These are phyloP conservation scores for Phytophthora vignae DNA, from an alignment of 352 stramenopile species.

Conservation along the genomic window DNA sequence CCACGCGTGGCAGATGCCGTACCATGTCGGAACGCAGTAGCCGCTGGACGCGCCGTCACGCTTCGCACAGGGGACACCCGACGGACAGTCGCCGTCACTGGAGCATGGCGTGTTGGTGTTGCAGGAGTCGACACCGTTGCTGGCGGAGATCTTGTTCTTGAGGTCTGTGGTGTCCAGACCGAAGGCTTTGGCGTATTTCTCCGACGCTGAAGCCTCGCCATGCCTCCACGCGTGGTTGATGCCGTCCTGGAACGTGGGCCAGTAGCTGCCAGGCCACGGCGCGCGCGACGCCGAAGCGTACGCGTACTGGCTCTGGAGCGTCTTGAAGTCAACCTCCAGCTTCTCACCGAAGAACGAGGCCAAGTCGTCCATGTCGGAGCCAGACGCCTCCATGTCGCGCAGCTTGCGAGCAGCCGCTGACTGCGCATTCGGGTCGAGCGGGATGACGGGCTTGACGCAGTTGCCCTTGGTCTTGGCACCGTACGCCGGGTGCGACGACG, in stretches of 20 bases:
- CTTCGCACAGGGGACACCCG: slow-evolving; percentile 28
- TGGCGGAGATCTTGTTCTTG: slow-evolving; percentile 40
- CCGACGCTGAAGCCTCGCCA: slow-evolving; percentile 25
- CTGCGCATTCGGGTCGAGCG: slow-evolving; percentile 17
- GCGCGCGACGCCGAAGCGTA: slow-evolving; percentile 9
- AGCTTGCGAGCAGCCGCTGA: slow-evolving; percentile 15
- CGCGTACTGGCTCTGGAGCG: slow-evolving; percentile 32
- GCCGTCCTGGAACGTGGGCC: slow-evolving; percentile 57
- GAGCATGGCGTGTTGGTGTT: slow-evolving; percentile 19
- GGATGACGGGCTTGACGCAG: slow-evolving; percentile 26
- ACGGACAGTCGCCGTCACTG: slow-evolving; percentile 13
- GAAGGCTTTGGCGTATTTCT: slow-evolving; percentile 54
- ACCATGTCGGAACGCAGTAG: slow-evolving; percentile 43
- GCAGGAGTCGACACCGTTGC: slow-evolving; percentile 35
- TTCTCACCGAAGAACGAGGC: slow-evolving; percentile 31
- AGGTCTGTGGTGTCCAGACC: slow-evolving; percentile 36
- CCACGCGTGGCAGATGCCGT: slow-evolving; percentile 42
- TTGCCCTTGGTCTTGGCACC: slow-evolving; percentile 22
- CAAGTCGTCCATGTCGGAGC: slow-evolving; percentile 38
- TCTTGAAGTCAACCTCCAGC: slow-evolving; percentile 31
- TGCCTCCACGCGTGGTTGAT: slow-evolving; percentile 57
- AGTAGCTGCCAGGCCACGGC: slow-evolving; percentile 62
- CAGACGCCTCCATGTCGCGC: slow-evolving; percentile 23
- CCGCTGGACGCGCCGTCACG: slow-evolving; percentile 26
- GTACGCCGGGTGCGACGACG: slow-evolving; percentile 34